A percentile compares a stretch with the other conserved stretches of the same genome.
Evolutionary conservation across 805 yeast species (phyloP).

Genomic region (Yarrowia osloensis): DNA sequence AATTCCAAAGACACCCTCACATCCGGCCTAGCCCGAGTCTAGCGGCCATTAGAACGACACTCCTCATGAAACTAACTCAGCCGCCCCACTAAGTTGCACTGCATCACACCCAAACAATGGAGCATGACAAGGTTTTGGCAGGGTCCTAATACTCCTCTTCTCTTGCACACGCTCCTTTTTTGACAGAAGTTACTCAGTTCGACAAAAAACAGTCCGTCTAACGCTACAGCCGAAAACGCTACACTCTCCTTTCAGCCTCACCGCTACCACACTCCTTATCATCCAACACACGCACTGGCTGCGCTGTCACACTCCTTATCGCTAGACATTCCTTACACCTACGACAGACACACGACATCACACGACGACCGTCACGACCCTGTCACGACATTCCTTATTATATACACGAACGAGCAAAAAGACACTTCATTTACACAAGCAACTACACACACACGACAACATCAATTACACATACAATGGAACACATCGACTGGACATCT

Average conservation of each 20-base stretch:
- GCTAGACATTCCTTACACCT: background rate
- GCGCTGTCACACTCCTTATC: conserved; percentile 1
- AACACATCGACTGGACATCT: conserved; percentile 29
- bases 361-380: background rate
- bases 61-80: background rate
- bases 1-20: background rate
- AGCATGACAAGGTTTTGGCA: conserved; percentile 12
- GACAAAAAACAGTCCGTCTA: background rate
- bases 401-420: background rate
- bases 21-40: background rate
- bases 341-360: background rate
- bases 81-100: conserved; percentile 9
- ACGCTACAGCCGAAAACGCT: background rate
- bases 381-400: conserved; percentile 17
- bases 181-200: conserved; percentile 11
- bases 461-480: background rate
- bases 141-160: conserved; percentile 17
- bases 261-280: conserved; percentile 10
- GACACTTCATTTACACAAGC: background rate
- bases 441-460: background rate
- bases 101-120: conserved; percentile 3
- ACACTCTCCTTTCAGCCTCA: conserved; percentile 8
- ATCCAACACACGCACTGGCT: conserved; percentile 7
- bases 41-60: background rate
- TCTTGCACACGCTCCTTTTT: conserved; percentile 4